Base-by-base conservation (phyloP, 179 eudicot genomes). In the Spergularia azorica region DNA sequence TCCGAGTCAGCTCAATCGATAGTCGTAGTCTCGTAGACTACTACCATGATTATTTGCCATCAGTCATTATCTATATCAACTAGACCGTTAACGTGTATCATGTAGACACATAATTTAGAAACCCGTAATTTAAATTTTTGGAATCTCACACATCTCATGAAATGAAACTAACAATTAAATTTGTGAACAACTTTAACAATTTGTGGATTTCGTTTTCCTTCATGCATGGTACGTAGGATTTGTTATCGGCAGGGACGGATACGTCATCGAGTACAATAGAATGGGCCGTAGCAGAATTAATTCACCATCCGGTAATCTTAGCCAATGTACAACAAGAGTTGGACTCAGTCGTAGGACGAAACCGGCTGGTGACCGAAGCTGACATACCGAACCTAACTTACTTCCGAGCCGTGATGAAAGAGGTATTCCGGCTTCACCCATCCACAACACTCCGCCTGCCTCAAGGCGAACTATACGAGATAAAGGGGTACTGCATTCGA, bases 361-460 rank as follows among this genome's bases (percentile, higher is more conserved):
- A 81, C 54, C 86, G 96, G 1, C 86, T 81, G 3, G 88, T 90
- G 11, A 73, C 73, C 1, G 98, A 94, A 64, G 75, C 84, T 0
- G 97, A 94, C 80, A 76, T 94, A 11, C 13, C 86, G 36, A 88
- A 81, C 39, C 67, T 94, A 41, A 41, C 92, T 38, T 92, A 78
- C 80, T 85, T 94, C 78, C 90, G 87, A 79, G 98, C 98, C 21
- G 76, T 94, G 16, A 81, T 92, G 81, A 94, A 94, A 79, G 98
- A 94, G 74, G 87, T 84, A 1, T 92, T 94, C 68, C 87, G 98
- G 2, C 91, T 92, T 17, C 98, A 94, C 87, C 98, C 98, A 0
- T 89, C 98, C 14, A 92, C 97, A 36, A 96, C 97, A 0, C 94
- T 94, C 54, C 90, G 96, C 20, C 92, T 94, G 17, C 98, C 98